Evolutionary conservation across 2,329 filamentous ascomycete species (phyloP).

Genomic region (Sphaerulina populicola): DNA sequence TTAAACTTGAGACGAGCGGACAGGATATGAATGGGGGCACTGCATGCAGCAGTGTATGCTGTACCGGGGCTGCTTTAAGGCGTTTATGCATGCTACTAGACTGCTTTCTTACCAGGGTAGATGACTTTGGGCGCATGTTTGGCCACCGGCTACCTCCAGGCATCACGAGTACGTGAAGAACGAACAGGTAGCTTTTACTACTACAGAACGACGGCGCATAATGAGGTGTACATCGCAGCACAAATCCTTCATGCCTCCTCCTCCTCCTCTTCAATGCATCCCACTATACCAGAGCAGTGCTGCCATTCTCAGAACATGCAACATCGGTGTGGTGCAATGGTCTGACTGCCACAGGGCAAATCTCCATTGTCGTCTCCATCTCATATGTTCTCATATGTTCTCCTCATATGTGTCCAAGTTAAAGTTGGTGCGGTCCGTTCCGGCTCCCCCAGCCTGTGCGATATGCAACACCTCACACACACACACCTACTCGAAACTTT

Average conservation of each 20-base stretch:
- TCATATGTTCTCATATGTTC: too few relatives aligned
- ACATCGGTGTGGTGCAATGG: too few relatives aligned
- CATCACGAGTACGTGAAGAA: constrained; percentile 14
- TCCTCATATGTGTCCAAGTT: too few relatives aligned
- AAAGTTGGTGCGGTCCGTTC: too few relatives aligned
- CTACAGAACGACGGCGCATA: constrained; percentile 18
- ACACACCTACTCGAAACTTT: too few relatives aligned
- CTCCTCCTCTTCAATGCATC: background rate
- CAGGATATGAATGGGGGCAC: constrained; percentile 14
- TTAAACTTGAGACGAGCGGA: constrained; percentile 1
- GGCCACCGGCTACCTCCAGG: constrained; percentile 11
- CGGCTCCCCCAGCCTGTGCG: too few relatives aligned
- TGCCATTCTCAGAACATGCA: background rate
- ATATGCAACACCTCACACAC: too few relatives aligned
- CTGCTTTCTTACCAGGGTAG: constrained; percentile 19
- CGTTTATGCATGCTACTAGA: constrained; percentile 23
- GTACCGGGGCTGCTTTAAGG: constrained; percentile 12
- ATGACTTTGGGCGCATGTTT: constrained; percentile 19
- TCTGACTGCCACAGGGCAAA: too few relatives aligned
- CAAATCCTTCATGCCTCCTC: background rate
- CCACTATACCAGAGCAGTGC: background rate
- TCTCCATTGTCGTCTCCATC: too few relatives aligned
- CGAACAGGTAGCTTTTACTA: constrained; percentile 12
- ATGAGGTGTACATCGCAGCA: constrained; percentile 14
- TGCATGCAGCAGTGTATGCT: constrained; percentile 13